phyloP scores from a whole-genome alignment of 441 rosid genomes.

The Croton setiger region DNA sequence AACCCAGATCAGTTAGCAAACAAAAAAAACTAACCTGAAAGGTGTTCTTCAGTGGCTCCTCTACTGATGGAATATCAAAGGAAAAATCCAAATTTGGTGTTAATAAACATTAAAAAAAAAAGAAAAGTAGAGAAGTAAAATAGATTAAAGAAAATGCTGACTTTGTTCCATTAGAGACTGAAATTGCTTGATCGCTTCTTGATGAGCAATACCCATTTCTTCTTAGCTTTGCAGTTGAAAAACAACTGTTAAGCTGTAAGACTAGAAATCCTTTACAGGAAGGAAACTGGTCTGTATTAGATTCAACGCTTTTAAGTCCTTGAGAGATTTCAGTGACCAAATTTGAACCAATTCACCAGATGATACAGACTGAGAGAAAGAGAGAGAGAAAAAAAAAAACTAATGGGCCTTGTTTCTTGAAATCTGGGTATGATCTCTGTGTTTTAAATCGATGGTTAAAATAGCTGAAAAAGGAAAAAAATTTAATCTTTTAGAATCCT shows the following conservation, averaged over 20 bases:
- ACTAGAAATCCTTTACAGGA: conserved; percentile 8
- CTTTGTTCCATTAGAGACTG: conserved; percentile 66
- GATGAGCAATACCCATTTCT: conserved; percentile 47
- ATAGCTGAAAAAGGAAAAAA: not conserved
- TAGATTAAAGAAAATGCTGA: conserved; percentile 32
- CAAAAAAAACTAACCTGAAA: conserved; percentile 52
- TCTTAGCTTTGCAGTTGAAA: conserved; percentile 15
- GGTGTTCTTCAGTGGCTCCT: conserved; percentile 59
- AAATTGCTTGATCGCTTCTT: conserved; percentile 71
- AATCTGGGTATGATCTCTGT: conserved; percentile 13
- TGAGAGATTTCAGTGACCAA: conserved; percentile 8
- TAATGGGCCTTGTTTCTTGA: conserved; percentile 1
- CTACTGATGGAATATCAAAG: conserved; percentile 45
- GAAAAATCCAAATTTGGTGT: not conserved
- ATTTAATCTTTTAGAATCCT: not conserved
- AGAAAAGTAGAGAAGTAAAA: not conserved
- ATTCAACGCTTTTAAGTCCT: not conserved
- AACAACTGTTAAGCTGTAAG: not conserved
- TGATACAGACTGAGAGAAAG: not conserved
- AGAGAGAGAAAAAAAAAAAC: not conserved
- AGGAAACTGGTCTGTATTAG: conserved; percentile 12
- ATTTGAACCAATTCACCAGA: conserved; percentile 10
- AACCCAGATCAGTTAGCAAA: conserved; percentile 17
- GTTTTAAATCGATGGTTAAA: not conserved
- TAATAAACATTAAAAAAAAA: conserved; percentile 12